Evolutionary conservation across 2,329 filamentous ascomycete species (phyloP).

Genomic region (Penicillium sp.): DNA sequence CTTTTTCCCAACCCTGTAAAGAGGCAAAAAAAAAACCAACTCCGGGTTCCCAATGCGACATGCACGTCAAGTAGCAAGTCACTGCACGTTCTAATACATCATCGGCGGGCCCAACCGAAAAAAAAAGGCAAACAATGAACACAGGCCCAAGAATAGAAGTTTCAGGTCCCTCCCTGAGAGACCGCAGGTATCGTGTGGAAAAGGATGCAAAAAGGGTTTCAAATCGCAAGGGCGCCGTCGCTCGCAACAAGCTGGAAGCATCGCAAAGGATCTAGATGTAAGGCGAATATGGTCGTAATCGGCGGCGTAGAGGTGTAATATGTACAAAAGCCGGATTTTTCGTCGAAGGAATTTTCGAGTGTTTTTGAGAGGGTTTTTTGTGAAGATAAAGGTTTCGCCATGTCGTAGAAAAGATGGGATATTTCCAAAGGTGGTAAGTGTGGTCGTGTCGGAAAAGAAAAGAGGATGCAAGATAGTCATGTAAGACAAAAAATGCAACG

Average conservation of each 20-base stretch:
- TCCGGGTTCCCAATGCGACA: conserved; percentile 42
- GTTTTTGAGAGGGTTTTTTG: conserved; percentile 32
- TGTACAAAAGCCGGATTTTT: conserved; percentile 44
- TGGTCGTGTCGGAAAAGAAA: conserved; percentile 31
- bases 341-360: conserved; percentile 32
- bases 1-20: conserved; percentile 28
- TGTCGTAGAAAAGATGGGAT: conserved; percentile 17
- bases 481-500: conserved; percentile 37
- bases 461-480: conserved; percentile 35
- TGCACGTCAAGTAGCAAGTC: conserved; percentile 44
- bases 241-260: conserved; percentile 48
- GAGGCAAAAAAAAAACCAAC: conserved; percentile 41
- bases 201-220: conserved; percentile 45
- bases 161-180: conserved; percentile 43
- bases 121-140: conserved; percentile 19
- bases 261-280: conserved; percentile 43
- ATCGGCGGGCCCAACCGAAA: conserved; percentile 41
- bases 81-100: conserved; percentile 51
- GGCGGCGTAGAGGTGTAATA: conserved; percentile 38
- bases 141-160: conserved; percentile 37
- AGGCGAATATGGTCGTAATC: conserved; percentile 44
- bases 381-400: conserved; percentile 24
- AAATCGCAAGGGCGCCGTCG: conserved; percentile 50
- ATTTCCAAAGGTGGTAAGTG: conserved; percentile 13
- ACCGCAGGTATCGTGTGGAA: conserved; percentile 44